Evolutionary conservation across 768 basidiomycete species (phyloP).

Genomic region (Mycena olivaceomarginata): DNA sequence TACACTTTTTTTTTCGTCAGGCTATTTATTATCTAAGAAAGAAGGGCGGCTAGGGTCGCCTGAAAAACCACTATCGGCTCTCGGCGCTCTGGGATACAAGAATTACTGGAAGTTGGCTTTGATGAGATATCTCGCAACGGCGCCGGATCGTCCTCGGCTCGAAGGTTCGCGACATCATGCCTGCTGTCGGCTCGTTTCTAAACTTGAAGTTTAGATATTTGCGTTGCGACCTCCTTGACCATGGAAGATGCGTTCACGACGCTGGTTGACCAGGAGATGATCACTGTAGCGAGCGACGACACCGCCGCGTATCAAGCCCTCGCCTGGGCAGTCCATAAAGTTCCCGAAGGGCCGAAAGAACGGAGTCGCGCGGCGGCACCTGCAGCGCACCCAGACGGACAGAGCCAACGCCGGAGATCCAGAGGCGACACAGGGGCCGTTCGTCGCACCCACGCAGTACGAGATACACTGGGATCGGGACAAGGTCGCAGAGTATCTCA

Average conservation of each 20-base stretch:
- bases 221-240: conserved; percentile 91
- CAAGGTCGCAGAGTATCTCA: conserved; percentile 79
- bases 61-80: conserved; percentile 94
- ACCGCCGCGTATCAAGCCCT: conserved; percentile 74
- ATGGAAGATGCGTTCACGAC: conserved; percentile 90
- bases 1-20: conserved; percentile 61
- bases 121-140: conserved; percentile 83
- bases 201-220: conserved; percentile 74
- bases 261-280: conserved; percentile 85
- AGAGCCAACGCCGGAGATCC: conserved; percentile 55
- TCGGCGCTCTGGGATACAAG: conserved; percentile 96
- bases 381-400: conserved; percentile 76
- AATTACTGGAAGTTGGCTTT: conserved; percentile 95
- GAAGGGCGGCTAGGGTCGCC: conserved; percentile 94
- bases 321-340: conserved; percentile 88
- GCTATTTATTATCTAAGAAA: conserved; percentile 97
- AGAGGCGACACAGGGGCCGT: conserved; percentile 67
- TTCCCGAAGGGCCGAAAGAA: conserved; percentile 80
- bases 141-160: conserved; percentile 77
- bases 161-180: conserved; percentile 75
- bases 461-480: conserved; percentile 84
- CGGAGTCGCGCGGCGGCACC: conserved; percentile 78
- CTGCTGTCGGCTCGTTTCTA: conserved; percentile 33
- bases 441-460: conserved; percentile 82
- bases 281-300: conserved; percentile 72